Evolutionary conservation across 192 early-diverging fungal genomes (phyloP).

Genomic region (Entophlyctis luteolus): DNA sequence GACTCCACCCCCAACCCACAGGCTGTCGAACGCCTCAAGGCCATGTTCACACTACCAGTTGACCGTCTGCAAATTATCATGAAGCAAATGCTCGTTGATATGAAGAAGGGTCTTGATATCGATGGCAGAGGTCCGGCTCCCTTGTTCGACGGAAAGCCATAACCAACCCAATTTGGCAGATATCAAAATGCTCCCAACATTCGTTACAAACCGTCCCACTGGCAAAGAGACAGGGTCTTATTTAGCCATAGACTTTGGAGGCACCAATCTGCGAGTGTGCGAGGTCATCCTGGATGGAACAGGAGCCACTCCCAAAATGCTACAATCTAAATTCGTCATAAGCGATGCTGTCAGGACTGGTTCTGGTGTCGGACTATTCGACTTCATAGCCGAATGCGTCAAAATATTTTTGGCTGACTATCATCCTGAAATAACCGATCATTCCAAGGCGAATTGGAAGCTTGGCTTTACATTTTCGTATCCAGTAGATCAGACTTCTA

Average conservation of each 20-base stretch:
- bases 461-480: slow-evolving; percentile 93
- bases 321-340: slow-evolving; percentile 70
- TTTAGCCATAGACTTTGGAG: slow-evolving; percentile 89
- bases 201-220: slow-evolving; percentile 71
- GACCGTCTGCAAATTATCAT: slow-evolving; percentile 24
- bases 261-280: slow-evolving; percentile 88
- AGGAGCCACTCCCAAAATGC: slow-evolving; percentile 57
- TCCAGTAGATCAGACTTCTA: slow-evolving; percentile 73
- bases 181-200: slow-evolving; percentile 84
- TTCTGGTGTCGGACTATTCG: slow-evolving; percentile 67
- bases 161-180: neutral
- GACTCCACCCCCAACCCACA: neutral
- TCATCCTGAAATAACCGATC: neutral
- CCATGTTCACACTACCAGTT: slow-evolving; percentile 20
- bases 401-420: slow-evolving; percentile 63
- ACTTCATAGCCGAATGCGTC: slow-evolving; percentile 88
- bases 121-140: slow-evolving; percentile 9
- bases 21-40: slow-evolving; percentile 19
- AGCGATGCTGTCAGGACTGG: slow-evolving; percentile 77
- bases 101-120: slow-evolving; percentile 34
- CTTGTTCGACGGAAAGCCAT: neutral
- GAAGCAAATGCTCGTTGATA: slow-evolving; percentile 35
- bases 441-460: slow-evolving; percentile 17
- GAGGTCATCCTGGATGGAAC: slow-evolving; percentile 74
- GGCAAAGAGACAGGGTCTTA: slow-evolving; percentile 84